Evolutionary conservation across 2,329 filamentous ascomycete genomes (phyloP).

Genomic region (Neophaeococcomyces aloes): DNA sequence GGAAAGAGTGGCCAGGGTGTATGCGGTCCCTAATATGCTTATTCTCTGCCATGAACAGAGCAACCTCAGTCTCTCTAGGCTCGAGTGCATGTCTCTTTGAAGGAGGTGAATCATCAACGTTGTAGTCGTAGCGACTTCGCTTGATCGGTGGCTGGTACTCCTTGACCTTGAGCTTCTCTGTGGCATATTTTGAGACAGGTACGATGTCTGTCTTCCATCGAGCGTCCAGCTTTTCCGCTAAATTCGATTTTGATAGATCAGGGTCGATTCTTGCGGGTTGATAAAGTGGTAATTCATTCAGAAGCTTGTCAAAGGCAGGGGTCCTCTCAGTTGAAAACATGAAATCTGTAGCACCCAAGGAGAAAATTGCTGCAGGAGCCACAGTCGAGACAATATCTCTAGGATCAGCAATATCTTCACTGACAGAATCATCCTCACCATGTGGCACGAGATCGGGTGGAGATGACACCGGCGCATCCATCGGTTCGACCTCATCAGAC

Average conservation of each 20-base stretch:
- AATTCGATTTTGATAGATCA: conserved; percentile 25
- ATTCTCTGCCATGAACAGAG: conserved; percentile 80
- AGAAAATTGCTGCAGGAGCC: conserved; percentile 70
- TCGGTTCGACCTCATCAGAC: conserved; percentile 20
- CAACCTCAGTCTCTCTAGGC: conserved; percentile 65
- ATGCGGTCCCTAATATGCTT: conserved; percentile 81
- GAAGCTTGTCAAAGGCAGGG: conserved; percentile 61
- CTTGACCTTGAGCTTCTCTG: conserved; percentile 64
- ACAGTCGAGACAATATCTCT: conserved; percentile 34
- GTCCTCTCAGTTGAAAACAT: conserved; percentile 68
- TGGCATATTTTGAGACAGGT: conserved; percentile 76
- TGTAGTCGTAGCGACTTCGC: conserved; percentile 73
- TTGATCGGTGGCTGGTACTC: conserved; percentile 58
- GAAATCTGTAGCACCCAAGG: conserved; percentile 69
- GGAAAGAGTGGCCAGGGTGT: conserved; percentile 83
- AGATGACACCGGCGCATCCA: conserved; percentile 32
- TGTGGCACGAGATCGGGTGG: conserved; percentile 60
- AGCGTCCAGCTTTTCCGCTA: conserved; percentile 50
- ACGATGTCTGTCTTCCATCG: conserved; percentile 67
- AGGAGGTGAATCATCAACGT: conserved; percentile 59
- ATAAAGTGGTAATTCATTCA: conserved; percentile 74
- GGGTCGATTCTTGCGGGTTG: conserved; percentile 48
- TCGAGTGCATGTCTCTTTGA: conserved; percentile 43
- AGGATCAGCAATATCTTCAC: conserved; percentile 32
- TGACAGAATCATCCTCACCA: conserved; percentile 48